A percentile compares a stretch with the other conserved stretches of the same genome.
These are phyloP conservation scores for Microbotryomycetes sp. DNA, from an alignment of 1,284 basidiomycete species.

Conservation along the genomic window DNA sequence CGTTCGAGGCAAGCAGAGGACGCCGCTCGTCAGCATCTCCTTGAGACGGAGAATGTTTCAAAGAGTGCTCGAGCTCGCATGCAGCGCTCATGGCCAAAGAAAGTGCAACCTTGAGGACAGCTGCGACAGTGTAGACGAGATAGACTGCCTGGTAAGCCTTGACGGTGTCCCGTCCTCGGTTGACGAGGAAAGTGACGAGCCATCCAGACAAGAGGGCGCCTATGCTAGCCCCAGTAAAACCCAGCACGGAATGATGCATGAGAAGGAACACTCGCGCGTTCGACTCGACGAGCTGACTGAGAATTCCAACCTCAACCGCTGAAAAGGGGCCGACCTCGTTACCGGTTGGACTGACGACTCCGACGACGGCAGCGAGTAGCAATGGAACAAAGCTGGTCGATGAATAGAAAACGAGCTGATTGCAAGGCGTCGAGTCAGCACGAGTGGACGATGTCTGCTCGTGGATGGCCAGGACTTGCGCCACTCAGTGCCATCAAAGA, in stretches of 20 bases:
- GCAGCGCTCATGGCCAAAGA: constrained; percentile 12
- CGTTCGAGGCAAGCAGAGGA: constrained; percentile 6
- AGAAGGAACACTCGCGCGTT: constrained; percentile 18
- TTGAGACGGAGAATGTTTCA: not conserved
- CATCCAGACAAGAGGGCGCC: constrained; percentile 10
- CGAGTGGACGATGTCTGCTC: not conserved
- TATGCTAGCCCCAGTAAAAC: constrained; percentile 14
- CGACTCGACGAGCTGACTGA: constrained; percentile 17
- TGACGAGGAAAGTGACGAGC: constrained; percentile 6
- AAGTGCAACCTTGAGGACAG: constrained; percentile 7
- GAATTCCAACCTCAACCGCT: constrained; percentile 17
- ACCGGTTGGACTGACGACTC: constrained; percentile 16
- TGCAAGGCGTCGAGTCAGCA: not conserved
- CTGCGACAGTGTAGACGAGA: constrained; percentile 9
- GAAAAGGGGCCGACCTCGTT: constrained; percentile 27
- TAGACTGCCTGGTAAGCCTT: constrained; percentile 14
- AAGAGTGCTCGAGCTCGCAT: constrained; percentile 13
- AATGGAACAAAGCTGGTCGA: constrained; percentile 9
- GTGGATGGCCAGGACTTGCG: not conserved
- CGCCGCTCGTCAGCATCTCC: constrained; percentile 12
- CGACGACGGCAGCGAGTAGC: constrained; percentile 23
- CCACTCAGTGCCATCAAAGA: constrained; percentile 18
- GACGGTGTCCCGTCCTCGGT: not conserved
- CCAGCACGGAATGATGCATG: constrained; percentile 12
- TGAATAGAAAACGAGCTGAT: constrained; percentile 10